Evolutionary conservation across 2,329 filamentous ascomycete genomes (phyloP).

Genomic region (Zymoseptoria crescenta): DNA sequence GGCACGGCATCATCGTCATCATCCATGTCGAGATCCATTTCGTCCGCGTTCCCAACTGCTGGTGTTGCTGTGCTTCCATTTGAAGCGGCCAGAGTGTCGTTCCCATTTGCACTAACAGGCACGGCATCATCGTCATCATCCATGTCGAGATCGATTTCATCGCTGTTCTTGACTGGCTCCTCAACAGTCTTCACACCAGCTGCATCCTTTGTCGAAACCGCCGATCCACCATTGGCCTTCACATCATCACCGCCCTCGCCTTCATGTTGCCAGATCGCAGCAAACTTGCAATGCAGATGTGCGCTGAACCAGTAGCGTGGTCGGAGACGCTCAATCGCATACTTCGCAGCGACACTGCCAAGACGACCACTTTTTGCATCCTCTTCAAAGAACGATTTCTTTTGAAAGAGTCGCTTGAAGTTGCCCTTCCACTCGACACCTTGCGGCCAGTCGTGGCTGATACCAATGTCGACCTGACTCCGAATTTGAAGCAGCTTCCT

Average conservation of each 20-base stretch:
- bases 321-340: conserved; percentile 71
- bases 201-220: neutral
- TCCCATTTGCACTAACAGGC: conserved; percentile 12
- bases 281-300: conserved; percentile 83
- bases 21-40: conserved; percentile 35
- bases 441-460: conserved; percentile 94
- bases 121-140: conserved; percentile 25
- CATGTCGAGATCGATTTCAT: conserved; percentile 55
- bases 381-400: conserved; percentile 65
- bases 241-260: neutral
- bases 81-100: neutral
- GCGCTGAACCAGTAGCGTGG: conserved; percentile 85
- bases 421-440: conserved; percentile 75
- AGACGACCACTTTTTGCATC: conserved; percentile 70
- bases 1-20: conserved; percentile 17
- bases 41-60: conserved; percentile 31
- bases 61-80: neutral
- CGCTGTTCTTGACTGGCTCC: conserved; percentile 42
- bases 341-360: conserved; percentile 70
- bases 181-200: conserved; percentile 46
- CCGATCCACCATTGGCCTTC: conserved; percentile 6
- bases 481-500: conserved; percentile 76
- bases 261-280: conserved; percentile 52
- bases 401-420: conserved; percentile 56
- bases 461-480: conserved; percentile 81